These are phyloP conservation scores for Melampsora larici-populina DNA, from an alignment of 1,284 basidiomycete genomes.

Conservation along the genomic window DNA sequence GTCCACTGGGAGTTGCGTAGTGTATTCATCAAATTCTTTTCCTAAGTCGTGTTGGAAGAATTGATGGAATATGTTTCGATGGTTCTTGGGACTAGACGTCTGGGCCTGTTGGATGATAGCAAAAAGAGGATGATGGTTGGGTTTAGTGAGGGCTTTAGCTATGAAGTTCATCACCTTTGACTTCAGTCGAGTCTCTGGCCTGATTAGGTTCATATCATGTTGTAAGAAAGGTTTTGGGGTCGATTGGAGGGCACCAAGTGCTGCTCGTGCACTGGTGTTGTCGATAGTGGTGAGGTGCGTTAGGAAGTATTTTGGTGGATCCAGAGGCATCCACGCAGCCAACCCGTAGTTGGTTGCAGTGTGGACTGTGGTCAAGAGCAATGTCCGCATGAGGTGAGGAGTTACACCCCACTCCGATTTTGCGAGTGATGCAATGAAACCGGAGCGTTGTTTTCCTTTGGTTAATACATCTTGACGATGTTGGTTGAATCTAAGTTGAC, in stretches of 20 bases:
- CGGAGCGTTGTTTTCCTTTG: neutral
- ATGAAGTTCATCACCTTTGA: neutral
- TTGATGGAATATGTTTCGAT: no score
- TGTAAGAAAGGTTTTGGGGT: neutral
- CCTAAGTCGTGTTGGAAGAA: neutral
- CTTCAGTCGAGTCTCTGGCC: neutral
- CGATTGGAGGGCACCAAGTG: neutral
- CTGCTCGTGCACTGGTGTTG: neutral
- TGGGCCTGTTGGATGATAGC: neutral
- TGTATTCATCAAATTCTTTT: neutral
- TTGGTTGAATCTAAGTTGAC: constrained; percentile 13
- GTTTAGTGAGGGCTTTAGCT: neutral
- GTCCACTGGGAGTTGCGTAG: neutral
- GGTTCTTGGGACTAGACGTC: neutral
- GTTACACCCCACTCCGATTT: neutral
- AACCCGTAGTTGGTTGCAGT: neutral
- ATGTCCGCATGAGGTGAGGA: neutral
- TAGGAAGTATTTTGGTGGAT: neutral
- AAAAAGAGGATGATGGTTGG: neutral
- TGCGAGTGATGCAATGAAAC: no score
- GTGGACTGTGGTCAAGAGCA: neutral
- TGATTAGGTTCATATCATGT: neutral
- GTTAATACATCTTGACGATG: neutral
- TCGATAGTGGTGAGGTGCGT: neutral
- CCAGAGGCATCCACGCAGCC: neutral